Base-by-base conservation (phyloP, 345 rosid genomes). In the Acer campestre region DNA sequence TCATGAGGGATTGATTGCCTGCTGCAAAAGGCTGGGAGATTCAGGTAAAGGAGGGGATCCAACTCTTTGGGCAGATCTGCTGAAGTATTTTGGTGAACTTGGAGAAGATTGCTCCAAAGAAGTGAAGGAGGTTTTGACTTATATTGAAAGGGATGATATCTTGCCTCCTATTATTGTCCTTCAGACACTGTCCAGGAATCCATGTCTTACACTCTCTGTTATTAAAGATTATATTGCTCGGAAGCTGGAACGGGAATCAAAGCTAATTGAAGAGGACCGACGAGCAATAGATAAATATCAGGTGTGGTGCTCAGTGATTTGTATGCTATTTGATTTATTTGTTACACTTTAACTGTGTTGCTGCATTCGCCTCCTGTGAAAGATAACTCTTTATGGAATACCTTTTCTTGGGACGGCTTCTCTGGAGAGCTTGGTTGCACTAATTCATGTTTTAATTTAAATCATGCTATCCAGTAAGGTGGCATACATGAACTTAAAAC, bases 51-150 rank as follows among this genome's bases (percentile, higher is more conserved):
- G 98, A 78, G 98, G 99, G 68, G 99, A 96, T 70, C 88, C 97
- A 4, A 79, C 99, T 82, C 98, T 96, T 71, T 96, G 99, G 99
- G 99, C 97, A 68, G 99, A 96, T 86, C 88, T 96, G 80, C 88
- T 96, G 64, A 96, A 94, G 81, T 94, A 96, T 86, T 96, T 94
- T 85, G 98, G 99, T 82, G 98, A 96, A 88, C 90, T 89, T 40
- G 99, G 99, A 29, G 98, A 94, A 87, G 98, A 96, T 85, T 96
- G 99, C 84, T 90, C 98, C 80, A 92, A 90, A 80, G 99, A 96
- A 85, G 98, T 92, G 83, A 96, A 90, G 83, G 98, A 96, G 84
- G 95, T 94, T 66, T 87, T 96, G 82, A 83, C 95, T 66, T 94
- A 89, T 70, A 89, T 96, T 46, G 98, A 96, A 84, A 89, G 93